Percentiles rank a stretch among this genome's conserved stretches.
Conservation (phyloP, 352 stramenopile genomes). For the Globisporangium orthogonon region DNA sequence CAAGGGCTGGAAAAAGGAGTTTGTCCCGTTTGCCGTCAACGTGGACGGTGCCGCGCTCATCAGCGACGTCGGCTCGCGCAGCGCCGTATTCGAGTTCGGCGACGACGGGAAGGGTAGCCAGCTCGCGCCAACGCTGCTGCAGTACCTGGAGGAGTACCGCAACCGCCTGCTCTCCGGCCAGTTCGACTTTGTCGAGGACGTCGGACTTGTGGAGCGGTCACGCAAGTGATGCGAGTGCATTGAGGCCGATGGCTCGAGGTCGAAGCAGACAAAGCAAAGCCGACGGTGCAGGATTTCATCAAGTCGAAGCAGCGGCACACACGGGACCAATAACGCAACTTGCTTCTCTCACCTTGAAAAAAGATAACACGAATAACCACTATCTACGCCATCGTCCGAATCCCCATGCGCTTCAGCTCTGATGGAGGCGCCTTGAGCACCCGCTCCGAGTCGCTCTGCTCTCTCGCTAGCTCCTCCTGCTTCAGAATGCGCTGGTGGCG, state of each 20-base stretch:
- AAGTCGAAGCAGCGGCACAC: neutral
- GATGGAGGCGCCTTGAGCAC: slow-evolving; percentile 17
- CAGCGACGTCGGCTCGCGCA: slow-evolving; percentile 37
- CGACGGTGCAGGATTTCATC: too few species aligned
- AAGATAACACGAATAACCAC: neutral
- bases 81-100: slow-evolving; percentile 61
- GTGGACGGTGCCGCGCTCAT: slow-evolving; percentile 62
- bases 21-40: slow-evolving; percentile 70
- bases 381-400: slow-evolving; percentile 39
- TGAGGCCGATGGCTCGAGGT: too few species aligned
- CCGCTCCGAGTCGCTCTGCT: slow-evolving; percentile 8
- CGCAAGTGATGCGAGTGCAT: slow-evolving; percentile 28
- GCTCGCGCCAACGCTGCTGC: slow-evolving; percentile 43
- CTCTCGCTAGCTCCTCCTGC: slow-evolving; percentile 4
- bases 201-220: slow-evolving; percentile 74
- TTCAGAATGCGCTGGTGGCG: slow-evolving; percentile 44
- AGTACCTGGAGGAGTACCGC: slow-evolving; percentile 75
- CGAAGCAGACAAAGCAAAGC: neutral
- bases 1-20: slow-evolving; percentile 50
- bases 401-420: slow-evolving; percentile 70
- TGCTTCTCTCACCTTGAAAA: neutral
- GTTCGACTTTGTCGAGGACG: slow-evolving; percentile 79
- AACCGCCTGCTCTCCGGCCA: slow-evolving; percentile 77
- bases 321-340: neutral
- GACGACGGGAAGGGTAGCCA: slow-evolving; percentile 54